These are phyloP conservation scores for Globisporangium abappressorium DNA, from an alignment of 352 stramenopile genomes.

Conservation along the genomic window DNA sequence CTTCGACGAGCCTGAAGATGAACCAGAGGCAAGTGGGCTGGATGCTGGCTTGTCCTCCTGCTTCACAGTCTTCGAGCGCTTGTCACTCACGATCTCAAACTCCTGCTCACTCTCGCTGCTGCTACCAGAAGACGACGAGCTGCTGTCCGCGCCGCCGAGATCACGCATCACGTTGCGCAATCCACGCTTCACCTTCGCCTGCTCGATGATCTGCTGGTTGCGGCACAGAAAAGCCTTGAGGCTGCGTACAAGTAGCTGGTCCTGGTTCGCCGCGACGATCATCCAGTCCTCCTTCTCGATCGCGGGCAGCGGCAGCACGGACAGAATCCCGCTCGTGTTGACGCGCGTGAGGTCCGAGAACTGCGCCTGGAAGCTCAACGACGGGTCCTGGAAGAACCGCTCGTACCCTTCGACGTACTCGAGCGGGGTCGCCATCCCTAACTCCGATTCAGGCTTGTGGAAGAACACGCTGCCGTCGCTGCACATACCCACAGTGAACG, in stretches of 20 bases:
- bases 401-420: slow-evolving; percentile 82
- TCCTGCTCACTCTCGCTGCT: slow-evolving; percentile 17
- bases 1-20: not conserved
- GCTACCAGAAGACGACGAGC: slow-evolving; percentile 23
- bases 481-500: slow-evolving; percentile 80
- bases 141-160: slow-evolving; percentile 32
- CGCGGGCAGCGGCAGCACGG: slow-evolving; percentile 53
- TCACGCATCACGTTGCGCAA: slow-evolving; percentile 43
- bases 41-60: slow-evolving; percentile 4
- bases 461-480: slow-evolving; percentile 83
- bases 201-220: slow-evolving; percentile 49
- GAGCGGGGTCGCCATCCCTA: slow-evolving; percentile 61
- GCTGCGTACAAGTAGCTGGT: slow-evolving; percentile 67
- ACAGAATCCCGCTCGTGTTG: slow-evolving; percentile 64
- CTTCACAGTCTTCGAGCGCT: not conserved
- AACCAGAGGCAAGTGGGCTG: not conserved
- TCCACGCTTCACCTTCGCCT: slow-evolving; percentile 41
- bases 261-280: slow-evolving; percentile 69
- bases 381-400: slow-evolving; percentile 78
- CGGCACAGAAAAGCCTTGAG: slow-evolving; percentile 63
- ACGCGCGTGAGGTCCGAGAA: slow-evolving; percentile 78
- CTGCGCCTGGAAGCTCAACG: slow-evolving; percentile 63
- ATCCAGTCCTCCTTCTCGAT: slow-evolving; percentile 71
- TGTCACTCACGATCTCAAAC: slow-evolving; percentile 12
- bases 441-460: slow-evolving; percentile 45